Conservation (phyloP, 129 eudicot species). For the Centella asiatica region DNA sequence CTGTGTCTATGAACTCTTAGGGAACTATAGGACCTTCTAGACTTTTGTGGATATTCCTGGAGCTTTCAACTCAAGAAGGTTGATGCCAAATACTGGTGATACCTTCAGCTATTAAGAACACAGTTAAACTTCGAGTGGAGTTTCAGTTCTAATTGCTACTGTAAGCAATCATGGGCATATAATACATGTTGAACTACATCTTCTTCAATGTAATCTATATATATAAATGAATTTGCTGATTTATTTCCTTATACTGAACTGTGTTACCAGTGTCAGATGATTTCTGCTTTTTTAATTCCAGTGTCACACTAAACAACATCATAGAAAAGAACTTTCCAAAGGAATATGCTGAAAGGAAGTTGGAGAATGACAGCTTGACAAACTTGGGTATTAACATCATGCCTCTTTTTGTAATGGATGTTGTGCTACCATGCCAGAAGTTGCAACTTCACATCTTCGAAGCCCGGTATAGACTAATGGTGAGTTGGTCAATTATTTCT, state of each 20-base stretch:
- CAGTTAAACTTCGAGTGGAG: no score
- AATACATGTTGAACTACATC: neutral
- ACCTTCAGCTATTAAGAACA: no score
- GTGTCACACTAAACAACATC: conserved; percentile 89
- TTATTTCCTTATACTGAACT: neutral
- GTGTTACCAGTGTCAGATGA: neutral
- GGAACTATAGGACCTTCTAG: no score
- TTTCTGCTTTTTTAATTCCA: conserved; percentile 22
- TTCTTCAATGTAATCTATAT: neutral
- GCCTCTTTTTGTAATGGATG: conserved; percentile 98
- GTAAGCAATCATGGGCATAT: neutral
- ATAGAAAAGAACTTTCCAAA: conserved; percentile 76
- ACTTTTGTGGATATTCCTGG: no score
- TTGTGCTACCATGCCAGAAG: conserved; percentile 83
- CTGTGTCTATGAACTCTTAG: no score
- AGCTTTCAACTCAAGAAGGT: no score
- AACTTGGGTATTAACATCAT: conserved; percentile 70
- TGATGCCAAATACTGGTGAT: no score
- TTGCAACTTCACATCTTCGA: conserved; percentile 82
- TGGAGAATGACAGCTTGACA: conserved; percentile 64
- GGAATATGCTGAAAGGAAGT: conserved; percentile 85
- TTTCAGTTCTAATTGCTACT: neutral
- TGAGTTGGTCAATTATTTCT: conserved; percentile 22
- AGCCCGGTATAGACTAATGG: conserved; percentile 98
- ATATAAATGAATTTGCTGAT: neutral